Evolutionary conservation across 495 filamentous ascomycete species (phyloP).

Genomic region (Emericellopsis terricola): DNA sequence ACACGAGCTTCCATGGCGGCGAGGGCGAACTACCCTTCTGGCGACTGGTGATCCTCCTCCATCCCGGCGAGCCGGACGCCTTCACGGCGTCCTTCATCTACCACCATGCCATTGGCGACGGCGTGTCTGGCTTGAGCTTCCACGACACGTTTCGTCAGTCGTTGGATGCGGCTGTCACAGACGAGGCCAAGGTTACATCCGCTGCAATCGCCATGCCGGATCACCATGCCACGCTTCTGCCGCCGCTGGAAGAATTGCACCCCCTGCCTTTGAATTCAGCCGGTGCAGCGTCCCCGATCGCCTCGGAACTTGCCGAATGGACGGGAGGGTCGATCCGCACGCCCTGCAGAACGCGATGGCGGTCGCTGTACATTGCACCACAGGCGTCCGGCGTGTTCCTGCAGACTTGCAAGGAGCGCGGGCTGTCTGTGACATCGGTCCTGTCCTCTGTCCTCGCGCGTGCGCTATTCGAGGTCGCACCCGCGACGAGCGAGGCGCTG

Average conservation of each 20-base stretch:
- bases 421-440: background rate
- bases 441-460: background rate
- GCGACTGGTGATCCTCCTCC: slow-evolving; percentile 5
- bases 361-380: background rate
- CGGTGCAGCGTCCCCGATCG: background rate
- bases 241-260: background rate
- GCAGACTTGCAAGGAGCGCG: background rate
- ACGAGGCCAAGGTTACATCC: too few species aligned
- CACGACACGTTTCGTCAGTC: slow-evolving; percentile 6
- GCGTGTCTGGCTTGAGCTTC: slow-evolving; percentile 6
- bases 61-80: background rate
- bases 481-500: background rate
- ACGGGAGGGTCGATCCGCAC: background rate
- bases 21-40: slow-evolving; percentile 6
- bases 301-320: background rate
- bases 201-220: background rate
- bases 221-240: background rate
- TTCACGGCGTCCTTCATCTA: slow-evolving; percentile 7
- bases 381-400: background rate
- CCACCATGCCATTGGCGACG: slow-evolving; percentile 8
- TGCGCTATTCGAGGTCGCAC: slow-evolving; percentile 2
- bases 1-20: slow-evolving; percentile 4
- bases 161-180: background rate
- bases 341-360: background rate
- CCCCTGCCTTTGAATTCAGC: background rate